Evolutionary conservation across 371 early-diverging fungal species (phyloP).

Genomic region (Circinella umbellata): DNA sequence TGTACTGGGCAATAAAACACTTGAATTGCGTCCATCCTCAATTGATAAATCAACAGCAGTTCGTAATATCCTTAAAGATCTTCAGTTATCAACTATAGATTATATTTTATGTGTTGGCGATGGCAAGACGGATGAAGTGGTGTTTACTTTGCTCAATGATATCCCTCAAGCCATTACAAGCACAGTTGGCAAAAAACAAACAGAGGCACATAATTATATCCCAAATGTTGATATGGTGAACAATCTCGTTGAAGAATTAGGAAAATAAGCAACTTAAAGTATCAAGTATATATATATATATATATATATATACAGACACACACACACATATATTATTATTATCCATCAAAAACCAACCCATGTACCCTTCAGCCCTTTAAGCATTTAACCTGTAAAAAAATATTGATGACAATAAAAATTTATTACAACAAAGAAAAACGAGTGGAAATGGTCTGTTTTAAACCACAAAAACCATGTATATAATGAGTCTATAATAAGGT

Average conservation of each 20-base stretch:
- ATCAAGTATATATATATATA: not conserved
- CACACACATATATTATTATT: constrained; percentile 6
- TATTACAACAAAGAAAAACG: constrained; percentile 6
- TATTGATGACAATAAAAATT: constrained; percentile 1
- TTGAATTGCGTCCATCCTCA: constrained; percentile 91
- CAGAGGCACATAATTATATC: constrained; percentile 89
- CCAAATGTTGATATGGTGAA: constrained; percentile 71
- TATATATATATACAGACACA: not conserved
- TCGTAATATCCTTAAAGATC: constrained; percentile 86
- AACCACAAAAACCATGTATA: not conserved
- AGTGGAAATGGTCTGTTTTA: not conserved
- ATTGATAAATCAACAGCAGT: constrained; percentile 92
- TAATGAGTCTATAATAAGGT: too few species aligned
- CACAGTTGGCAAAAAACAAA: constrained; percentile 96
- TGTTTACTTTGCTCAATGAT: constrained; percentile 79
- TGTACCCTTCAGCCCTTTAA: not conserved
- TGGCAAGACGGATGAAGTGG: constrained; percentile 92
- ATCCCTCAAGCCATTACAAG: constrained; percentile 73
- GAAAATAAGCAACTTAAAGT: constrained; percentile 18
- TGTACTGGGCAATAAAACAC: constrained; percentile 91
- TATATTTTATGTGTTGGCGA: constrained; percentile 91
- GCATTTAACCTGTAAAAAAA: constrained; percentile 12
- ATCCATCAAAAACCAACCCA: constrained; percentile 1
- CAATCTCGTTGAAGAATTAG: constrained; percentile 58
- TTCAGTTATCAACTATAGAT: constrained; percentile 54